These are phyloP conservation scores for Fraxinus angustifolia DNA, from an alignment of 305 asterid genomes.

Conservation along the genomic window DNA sequence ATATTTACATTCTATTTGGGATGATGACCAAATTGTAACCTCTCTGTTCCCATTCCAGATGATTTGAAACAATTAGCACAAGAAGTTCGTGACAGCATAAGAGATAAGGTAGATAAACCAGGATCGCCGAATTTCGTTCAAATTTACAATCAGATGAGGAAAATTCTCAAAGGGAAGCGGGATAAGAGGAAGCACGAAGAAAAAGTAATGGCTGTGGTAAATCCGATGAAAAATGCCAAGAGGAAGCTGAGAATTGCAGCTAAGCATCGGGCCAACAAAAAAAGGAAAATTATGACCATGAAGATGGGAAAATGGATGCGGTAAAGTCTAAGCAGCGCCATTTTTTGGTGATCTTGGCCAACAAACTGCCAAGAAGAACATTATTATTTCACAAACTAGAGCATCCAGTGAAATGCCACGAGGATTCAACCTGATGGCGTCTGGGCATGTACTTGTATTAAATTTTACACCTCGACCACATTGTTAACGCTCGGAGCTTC, in stretches of 20 bases:
- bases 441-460: neutral
- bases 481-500: neutral
- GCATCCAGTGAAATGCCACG: neutral
- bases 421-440: neutral
- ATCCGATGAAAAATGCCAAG: slow-evolving; percentile 83
- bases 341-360: neutral
- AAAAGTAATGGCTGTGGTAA: slow-evolving; percentile 79
- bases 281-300: slow-evolving; percentile 67
- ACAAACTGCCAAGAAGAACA: neutral
- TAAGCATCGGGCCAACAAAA: slow-evolving; percentile 78
- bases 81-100: slow-evolving; percentile 54
- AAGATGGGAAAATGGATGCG: slow-evolving; percentile 78
- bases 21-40: neutral
- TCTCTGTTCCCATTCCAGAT: slow-evolving; percentile 37
- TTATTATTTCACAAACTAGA: neutral
- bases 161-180: slow-evolving; percentile 62
- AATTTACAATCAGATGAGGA: slow-evolving; percentile 61
- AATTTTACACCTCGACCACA: neutral
- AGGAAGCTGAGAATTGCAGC: slow-evolving; percentile 75
- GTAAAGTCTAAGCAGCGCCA: neutral
- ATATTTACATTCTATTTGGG: neutral
- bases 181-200: slow-evolving; percentile 85
- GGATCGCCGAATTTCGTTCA: slow-evolving; percentile 59
- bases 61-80: slow-evolving; percentile 72
- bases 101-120: slow-evolving; percentile 44